These are phyloP conservation scores for Biscogniauxia mediterranea DNA, from an alignment of 2,329 filamentous ascomycete species.

Conservation along the genomic window DNA sequence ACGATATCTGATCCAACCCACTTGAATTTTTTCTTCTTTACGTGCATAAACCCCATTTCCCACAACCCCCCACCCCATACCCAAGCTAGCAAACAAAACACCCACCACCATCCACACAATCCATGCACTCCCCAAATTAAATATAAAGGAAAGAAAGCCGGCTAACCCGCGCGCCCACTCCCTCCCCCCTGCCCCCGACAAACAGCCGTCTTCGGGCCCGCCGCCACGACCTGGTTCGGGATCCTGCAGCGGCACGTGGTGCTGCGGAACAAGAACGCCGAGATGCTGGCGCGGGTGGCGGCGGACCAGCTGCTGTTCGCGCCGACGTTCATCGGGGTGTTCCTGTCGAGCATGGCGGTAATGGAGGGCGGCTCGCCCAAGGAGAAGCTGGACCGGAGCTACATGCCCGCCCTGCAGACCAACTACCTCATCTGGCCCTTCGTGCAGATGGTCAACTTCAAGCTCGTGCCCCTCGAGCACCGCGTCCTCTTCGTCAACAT, in stretches of 20 bases:
- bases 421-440: slow-evolving; percentile 89
- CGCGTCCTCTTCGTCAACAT: slow-evolving; percentile 85
- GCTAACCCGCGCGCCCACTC: background rate
- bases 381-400: slow-evolving; percentile 72
- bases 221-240: slow-evolving; percentile 82
- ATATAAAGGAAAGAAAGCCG: no score
- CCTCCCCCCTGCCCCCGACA: no score
- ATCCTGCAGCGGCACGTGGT: slow-evolving; percentile 70
- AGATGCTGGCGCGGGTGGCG: slow-evolving; percentile 74
- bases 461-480: slow-evolving; percentile 78
- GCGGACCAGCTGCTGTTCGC: slow-evolving; percentile 82
- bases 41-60: slow-evolving; percentile 3
- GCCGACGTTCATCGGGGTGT: slow-evolving; percentile 76
- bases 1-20: background rate
- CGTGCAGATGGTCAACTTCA: slow-evolving; percentile 86
- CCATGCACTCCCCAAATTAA: background rate
- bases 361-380: slow-evolving; percentile 63
- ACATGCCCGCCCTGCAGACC: slow-evolving; percentile 68
- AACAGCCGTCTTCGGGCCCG: slow-evolving; percentile 78
- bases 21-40: slow-evolving; percentile 4
- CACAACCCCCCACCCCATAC: slow-evolving; percentile 3
- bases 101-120: background rate
- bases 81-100: no score
- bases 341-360: slow-evolving; percentile 80
- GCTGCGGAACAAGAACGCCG: slow-evolving; percentile 62